Conservation (phyloP, 1,284 basidiomycete genomes). For the Coriolopsis trogii region DNA sequence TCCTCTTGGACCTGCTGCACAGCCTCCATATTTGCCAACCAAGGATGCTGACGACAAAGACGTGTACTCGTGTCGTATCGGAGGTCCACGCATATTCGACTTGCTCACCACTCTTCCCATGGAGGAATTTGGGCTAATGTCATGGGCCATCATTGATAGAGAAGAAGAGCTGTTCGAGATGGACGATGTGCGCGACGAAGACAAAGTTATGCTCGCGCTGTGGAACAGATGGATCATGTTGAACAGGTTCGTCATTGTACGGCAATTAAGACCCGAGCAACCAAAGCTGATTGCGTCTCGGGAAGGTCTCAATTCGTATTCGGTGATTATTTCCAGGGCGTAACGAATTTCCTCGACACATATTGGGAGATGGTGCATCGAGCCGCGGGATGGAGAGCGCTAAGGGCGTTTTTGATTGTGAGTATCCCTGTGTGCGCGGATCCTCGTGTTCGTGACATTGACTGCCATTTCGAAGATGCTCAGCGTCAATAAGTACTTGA, state of each 20-base stretch:
- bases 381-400: constrained; percentile 67
- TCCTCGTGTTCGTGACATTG: too few species aligned
- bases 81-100: constrained; percentile 66
- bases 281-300: background rate
- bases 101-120: constrained; percentile 59
- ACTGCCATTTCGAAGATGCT: constrained; percentile 22
- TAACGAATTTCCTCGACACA: constrained; percentile 54
- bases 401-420: constrained; percentile 65
- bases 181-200: constrained; percentile 68
- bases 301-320: constrained; percentile 56
- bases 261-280: background rate
- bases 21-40: constrained; percentile 54
- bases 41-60: constrained; percentile 45
- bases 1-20: constrained; percentile 54
- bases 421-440: constrained; percentile 18
- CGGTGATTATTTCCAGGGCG: constrained; percentile 51
- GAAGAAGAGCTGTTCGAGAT: constrained; percentile 75
- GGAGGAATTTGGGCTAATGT: constrained; percentile 61
- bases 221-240: constrained; percentile 76
- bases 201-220: constrained; percentile 74
- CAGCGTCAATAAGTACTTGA: constrained; percentile 25
- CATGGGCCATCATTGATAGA: constrained; percentile 66
- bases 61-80: constrained; percentile 59
- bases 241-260: constrained; percentile 48
- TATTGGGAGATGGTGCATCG: constrained; percentile 67